Conservation (phyloP, 1,284 basidiomycete species). For the Lentinula novae-zelandiae region DNA sequence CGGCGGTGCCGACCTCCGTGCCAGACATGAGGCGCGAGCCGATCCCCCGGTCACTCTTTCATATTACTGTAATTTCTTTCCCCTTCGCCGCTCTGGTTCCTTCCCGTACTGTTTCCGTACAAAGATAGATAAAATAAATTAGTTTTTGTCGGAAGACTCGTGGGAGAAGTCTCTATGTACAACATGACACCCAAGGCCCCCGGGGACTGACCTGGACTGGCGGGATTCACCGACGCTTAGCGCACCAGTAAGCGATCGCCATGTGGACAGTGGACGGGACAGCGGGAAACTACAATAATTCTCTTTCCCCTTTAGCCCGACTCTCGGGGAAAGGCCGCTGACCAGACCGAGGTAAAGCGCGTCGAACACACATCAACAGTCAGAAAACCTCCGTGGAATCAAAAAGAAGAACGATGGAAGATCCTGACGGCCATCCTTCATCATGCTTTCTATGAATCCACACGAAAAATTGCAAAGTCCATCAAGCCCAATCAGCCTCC, state of each 20-base stretch:
- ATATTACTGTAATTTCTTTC: neutral
- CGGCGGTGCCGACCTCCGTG: slow-evolving; percentile 6
- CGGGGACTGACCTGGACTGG: neutral
- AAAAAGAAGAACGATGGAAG: neutral
- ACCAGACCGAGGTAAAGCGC: neutral
- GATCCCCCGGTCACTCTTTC: neutral
- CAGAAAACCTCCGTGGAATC: slow-evolving; percentile 1
- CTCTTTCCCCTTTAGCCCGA: neutral
- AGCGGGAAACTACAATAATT: neutral
- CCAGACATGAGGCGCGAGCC: slow-evolving; percentile 3
- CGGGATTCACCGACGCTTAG: neutral
- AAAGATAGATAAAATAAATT: neutral
- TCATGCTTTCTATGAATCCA: too few relatives aligned
- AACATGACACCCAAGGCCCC: neutral
- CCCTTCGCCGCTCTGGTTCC: neutral
- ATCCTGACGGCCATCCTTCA: neutral
- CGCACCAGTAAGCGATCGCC: neutral
- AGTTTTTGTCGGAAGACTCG: neutral
- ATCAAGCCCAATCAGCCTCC: neutral
- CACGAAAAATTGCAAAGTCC: neutral
- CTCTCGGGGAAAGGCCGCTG: neutral
- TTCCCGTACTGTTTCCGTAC: neutral
- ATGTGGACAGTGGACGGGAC: neutral
- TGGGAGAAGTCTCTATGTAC: neutral
- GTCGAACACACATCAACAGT: neutral